Evolutionary conservation across 2,329 filamentous ascomycete species (phyloP), one percentile per base, ranked within the genome.

Genomic region (Trichoderma koningii): DNA sequence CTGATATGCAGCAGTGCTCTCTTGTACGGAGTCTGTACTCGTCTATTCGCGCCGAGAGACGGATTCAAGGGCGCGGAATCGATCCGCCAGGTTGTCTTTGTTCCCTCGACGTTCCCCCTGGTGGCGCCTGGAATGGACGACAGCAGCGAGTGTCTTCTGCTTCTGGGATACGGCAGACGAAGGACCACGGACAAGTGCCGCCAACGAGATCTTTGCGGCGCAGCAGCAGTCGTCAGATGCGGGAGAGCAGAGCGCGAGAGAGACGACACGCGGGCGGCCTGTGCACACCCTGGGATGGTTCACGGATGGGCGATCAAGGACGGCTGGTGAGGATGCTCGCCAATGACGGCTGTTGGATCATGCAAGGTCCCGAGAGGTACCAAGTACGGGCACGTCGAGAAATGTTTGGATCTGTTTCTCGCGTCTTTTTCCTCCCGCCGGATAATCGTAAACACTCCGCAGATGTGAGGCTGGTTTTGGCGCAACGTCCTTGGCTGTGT

Each of bases 241-340:
- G 48, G 34, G 34, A 19, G 55, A 21, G n/a, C 12, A 23, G 52
- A 53, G 10, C 14, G 30, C 17, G 51, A n/a, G 21, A 42, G 52
- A 41, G 12, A 41, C 52, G 62, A 64, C 62, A 64, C 41, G 45
- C 55, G 41, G 48, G 38, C 14, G 64, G 64, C 57, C 64, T 66
- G 64, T 66, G 64, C 64, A 28, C 51, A 50, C 23, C 56, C 57
- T 42, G 55, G 14, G 30, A 53, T 15, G 19, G 45, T 26, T 44
- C 34, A 19, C 55, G 44, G 45, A 30, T 23, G 38, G 55, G 30
- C 42, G 55, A 57, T 57, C 41, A 42, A 47, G 6, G 10, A 57
- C 55, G 12, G 23, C 30, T 28, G 47, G 34, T 41, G 38, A 52
- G 7, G 59, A 44, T 51, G 23, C 26, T 62, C 55, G 30, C 59